phyloP scores from a whole-genome alignment of 768 basidiomycete species.

The Calocybe indica region DNA sequence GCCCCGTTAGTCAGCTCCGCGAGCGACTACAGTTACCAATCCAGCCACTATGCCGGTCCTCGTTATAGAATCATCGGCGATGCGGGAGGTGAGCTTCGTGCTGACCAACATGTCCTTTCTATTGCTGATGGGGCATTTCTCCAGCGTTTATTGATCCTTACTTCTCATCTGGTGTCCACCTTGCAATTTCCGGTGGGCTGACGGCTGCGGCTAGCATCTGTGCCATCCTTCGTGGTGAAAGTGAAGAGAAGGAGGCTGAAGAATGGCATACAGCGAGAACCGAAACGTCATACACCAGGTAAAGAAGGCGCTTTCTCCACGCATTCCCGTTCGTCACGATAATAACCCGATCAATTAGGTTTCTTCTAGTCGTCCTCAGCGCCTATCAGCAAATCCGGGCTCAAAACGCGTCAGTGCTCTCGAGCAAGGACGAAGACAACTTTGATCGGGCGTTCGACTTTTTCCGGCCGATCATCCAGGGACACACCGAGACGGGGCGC shows the following conservation, averaged over 20 bases:
- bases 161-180: conserved; percentile 30
- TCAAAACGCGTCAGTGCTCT: conserved; percentile 31
- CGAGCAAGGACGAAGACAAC: conserved; percentile 39
- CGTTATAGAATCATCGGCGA: conserved; percentile 33
- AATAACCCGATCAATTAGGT: conserved; percentile 18
- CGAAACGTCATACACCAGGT: conserved; percentile 23
- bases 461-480: conserved; percentile 24
- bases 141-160: conserved; percentile 39
- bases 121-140: conserved; percentile 6
- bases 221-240: conserved; percentile 18
- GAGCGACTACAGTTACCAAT: conserved; percentile 32
- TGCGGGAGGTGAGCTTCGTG: conserved; percentile 25
- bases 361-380: conserved; percentile 40
- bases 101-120: background rate
- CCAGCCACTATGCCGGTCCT: conserved; percentile 25
- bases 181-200: conserved; percentile 25
- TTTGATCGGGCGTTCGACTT: conserved; percentile 42
- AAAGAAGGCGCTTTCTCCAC: background rate
- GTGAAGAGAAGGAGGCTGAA: conserved; percentile 14
- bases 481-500: conserved; percentile 11
- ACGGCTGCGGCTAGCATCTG: conserved; percentile 24
- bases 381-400: conserved; percentile 41
- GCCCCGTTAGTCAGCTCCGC: conserved; percentile 18
- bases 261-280: conserved; percentile 21
- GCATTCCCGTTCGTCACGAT: background rate